Conservation (phyloP, 176 grass and related monocot species). For the maize (Zea mays) region DNA sequence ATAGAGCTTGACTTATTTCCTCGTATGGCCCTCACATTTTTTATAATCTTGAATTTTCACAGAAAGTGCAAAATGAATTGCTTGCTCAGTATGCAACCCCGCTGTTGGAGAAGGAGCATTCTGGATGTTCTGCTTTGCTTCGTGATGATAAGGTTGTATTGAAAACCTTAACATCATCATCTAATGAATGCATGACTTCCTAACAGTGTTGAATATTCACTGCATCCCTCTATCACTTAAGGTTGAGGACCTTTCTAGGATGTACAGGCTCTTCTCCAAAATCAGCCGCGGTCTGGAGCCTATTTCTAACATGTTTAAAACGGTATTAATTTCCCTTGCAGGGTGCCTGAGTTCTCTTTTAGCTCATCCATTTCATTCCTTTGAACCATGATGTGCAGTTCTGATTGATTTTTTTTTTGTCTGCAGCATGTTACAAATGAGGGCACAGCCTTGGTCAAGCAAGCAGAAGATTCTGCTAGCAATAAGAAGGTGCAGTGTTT, state of each 20-base stretch:
- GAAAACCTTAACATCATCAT: background rate
- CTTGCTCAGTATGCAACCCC: slow-evolving; percentile 78
- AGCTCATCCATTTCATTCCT: background rate
- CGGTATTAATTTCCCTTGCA: slow-evolving; percentile 43
- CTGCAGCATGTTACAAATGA: slow-evolving; percentile 84
- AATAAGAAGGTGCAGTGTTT: slow-evolving; percentile 76
- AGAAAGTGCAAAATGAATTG: slow-evolving; percentile 97
- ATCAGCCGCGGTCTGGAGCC: slow-evolving; percentile 83
- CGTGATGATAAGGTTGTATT: slow-evolving; percentile 82
- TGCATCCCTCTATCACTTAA: slow-evolving; percentile 39
- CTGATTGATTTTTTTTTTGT: slow-evolving; percentile 21
- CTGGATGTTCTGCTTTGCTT: slow-evolving; percentile 88
- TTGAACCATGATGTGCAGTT: background rate
- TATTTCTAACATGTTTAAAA: slow-evolving; percentile 92
- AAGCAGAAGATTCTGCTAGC: slow-evolving; percentile 93
- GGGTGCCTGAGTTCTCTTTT: background rate
- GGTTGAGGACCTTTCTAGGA: slow-evolving; percentile 88
- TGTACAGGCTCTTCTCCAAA: slow-evolving; percentile 87
- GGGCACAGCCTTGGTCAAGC: slow-evolving; percentile 85
- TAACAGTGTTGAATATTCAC: background rate
- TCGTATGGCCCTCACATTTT: background rate
- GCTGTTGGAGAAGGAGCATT: slow-evolving; percentile 92
- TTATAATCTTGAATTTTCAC: slow-evolving; percentile 19
- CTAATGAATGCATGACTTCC: background rate
- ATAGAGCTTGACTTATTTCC: background rate